phyloP scores from a whole-genome alignment of 1,284 basidiomycete species.

The Ceratobasidium sp. region DNA sequence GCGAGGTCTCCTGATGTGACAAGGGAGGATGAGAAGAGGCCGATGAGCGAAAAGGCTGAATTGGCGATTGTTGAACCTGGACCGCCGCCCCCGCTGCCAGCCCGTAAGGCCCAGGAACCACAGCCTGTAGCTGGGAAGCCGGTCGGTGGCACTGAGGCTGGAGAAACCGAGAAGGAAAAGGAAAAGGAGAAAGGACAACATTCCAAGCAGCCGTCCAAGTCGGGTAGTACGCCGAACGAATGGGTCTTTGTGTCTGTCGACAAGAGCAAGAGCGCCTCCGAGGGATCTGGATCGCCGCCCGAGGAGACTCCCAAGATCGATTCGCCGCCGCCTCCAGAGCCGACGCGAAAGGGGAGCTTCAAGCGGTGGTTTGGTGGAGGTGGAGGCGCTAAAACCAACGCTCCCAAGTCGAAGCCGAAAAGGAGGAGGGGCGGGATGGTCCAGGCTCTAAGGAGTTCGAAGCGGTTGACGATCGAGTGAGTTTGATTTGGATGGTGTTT shows the following conservation, averaged over 20 bases:
- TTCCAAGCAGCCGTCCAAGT: background rate
- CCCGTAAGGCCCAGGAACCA: too few species aligned
- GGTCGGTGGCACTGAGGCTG: background rate
- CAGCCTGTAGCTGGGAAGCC: too few species aligned
- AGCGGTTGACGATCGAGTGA: constrained; percentile 35
- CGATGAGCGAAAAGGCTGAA: constrained; percentile 33
- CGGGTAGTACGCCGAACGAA: constrained; percentile 27
- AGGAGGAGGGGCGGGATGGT: constrained; percentile 18
- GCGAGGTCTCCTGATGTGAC: constrained; percentile 25
- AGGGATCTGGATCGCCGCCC: constrained; percentile 9
- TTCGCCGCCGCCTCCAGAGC: background rate
- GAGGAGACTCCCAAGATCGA: background rate
- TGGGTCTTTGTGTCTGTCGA: constrained; percentile 42
- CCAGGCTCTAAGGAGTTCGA: constrained; percentile 24
- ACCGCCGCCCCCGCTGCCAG: constrained; percentile 19
- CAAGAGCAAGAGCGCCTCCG: constrained; percentile 5
- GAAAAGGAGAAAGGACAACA: background rate
- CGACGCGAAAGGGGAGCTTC: constrained; percentile 18
- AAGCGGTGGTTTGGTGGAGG: constrained; percentile 26
- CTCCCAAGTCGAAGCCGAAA: background rate
- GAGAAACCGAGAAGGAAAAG: too few species aligned
- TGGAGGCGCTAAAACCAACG: background rate
- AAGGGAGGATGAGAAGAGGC: background rate
- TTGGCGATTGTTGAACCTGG: constrained; percentile 20
- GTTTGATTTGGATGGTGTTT: background rate